Evolutionary conservation across 345 rosid genomes (phyloP), one percentile per base, ranked within the genome.

Genomic region (Erodium maritimum): DNA sequence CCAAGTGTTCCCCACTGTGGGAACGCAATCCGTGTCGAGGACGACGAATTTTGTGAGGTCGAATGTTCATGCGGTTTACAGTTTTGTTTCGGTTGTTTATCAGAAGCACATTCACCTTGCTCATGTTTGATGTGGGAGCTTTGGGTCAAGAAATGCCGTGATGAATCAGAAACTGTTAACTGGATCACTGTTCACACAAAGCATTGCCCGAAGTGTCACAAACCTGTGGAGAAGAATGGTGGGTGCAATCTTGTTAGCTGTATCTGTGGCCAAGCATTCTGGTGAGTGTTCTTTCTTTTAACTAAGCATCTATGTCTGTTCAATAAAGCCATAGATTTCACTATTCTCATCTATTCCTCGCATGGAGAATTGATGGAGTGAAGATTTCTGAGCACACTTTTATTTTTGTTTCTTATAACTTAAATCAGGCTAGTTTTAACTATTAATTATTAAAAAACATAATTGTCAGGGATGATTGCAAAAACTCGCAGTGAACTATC

Each of bases 41-140:
- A 81, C 46, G 93, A 82, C 62, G 84, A 83, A 76, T 71, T 78
- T 63, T 84, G 86, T 52, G 96, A 88, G 81, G 95, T 91, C 17
- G 93, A 91, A 70, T 88, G 98, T 66, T 83, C 90, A 3, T 91
- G 98, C 62, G 88, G 97, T 51, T 13, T 66, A 54, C 97, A 91
- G 70, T 91, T 88, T 65, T 91, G 95, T 75, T 88, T 88, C 69
- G 79, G 88, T 67, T 88, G 96, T 75, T 77, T 81, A 65, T 79
- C 80, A 33, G 80, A 82, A 80, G 75, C 88, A 21, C 98, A 91
- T 69, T 91, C 98, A 0, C 94, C 98, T 42, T 91, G 98, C 72
- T 91, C 98, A 23, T 88, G 98, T 73, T 61, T 75, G 72, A 91
- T 88, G 96, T 91, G 98, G 96, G 87, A 83, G 69, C 87, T 81